A percentile compares a stretch with the other conserved stretches of the same genome.
These are phyloP conservation scores for Dendrostoma leiphaemia DNA, from an alignment of 2,329 filamentous ascomycete genomes.

Conservation along the genomic window DNA sequence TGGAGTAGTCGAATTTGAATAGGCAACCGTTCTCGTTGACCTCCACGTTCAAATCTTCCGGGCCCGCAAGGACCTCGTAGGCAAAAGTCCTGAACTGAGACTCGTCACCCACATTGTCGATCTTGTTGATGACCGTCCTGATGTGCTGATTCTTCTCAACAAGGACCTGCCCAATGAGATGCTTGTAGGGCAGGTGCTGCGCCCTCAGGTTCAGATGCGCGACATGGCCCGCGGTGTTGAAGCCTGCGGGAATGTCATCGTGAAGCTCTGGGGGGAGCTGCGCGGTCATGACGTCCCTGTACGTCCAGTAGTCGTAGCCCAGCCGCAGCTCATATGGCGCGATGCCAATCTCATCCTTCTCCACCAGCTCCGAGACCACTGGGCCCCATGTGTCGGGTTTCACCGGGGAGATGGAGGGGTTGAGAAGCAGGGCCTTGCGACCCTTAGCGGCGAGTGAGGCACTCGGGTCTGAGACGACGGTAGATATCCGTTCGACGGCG, in stretches of 20 bases:
- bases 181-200: conserved; percentile 80
- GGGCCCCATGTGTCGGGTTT: conserved; percentile 75
- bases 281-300: conserved; percentile 78
- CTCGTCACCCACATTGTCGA: conserved; percentile 80
- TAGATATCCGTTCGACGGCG: conserved; percentile 58
- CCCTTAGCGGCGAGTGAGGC: conserved; percentile 49
- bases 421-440: conserved; percentile 60
- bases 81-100: conserved; percentile 88
- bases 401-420: conserved; percentile 52
- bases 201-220: conserved; percentile 89
- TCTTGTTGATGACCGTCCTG: conserved; percentile 93
- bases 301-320: conserved; percentile 84
- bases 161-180: conserved; percentile 80
- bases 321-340: conserved; percentile 74
- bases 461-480: conserved; percentile 64
- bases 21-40: conserved; percentile 77
- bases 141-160: conserved; percentile 84
- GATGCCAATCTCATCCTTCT: conserved; percentile 66
- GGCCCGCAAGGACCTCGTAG: conserved; percentile 85
- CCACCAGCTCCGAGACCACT: conserved; percentile 65
- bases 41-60: conserved; percentile 79
- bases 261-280: conserved; percentile 79
- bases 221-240: conserved; percentile 86
- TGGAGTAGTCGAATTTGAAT: conserved; percentile 93
- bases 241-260: conserved; percentile 79